Conservation (phyloP, 768 basidiomycete species). For the Boletus sp. region DNA sequence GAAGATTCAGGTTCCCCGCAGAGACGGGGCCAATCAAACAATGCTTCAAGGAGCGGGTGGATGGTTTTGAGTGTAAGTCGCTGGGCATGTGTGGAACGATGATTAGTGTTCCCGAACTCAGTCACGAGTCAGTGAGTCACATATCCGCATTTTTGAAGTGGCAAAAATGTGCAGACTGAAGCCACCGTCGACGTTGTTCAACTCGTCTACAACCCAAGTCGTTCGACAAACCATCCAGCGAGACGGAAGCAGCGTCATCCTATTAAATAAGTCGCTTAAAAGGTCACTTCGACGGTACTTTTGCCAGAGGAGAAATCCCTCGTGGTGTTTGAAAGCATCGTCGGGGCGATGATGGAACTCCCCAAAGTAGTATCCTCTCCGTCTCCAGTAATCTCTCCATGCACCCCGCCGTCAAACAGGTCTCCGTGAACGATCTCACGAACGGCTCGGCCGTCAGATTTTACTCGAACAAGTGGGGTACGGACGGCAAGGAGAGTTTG, state of each 20-base stretch:
- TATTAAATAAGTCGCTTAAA: constrained; percentile 98
- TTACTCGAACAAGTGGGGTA: constrained; percentile 74
- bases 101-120: constrained; percentile 77
- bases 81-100: too few relatives aligned
- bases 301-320: constrained; percentile 77
- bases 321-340: constrained; percentile 83
- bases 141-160: constrained; percentile 96
- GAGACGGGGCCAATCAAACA: constrained; percentile 36
- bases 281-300: constrained; percentile 75
- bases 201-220: constrained; percentile 82
- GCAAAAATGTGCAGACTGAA: constrained; percentile 85
- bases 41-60: constrained; percentile 44
- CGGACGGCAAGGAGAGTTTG: constrained; percentile 44
- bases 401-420: constrained; percentile 92
- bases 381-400: constrained; percentile 87
- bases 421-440: constrained; percentile 96
- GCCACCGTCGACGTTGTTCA: constrained; percentile 93
- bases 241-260: constrained; percentile 49
- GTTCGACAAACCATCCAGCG: constrained; percentile 89
- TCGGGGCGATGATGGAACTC: constrained; percentile 74
- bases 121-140: too few relatives aligned
- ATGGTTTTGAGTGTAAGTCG: constrained; percentile 27
- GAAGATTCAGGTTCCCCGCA: constrained; percentile 34
- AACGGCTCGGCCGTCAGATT: constrained; percentile 98
- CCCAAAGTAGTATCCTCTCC: constrained; percentile 95